Percentiles rank a stretch among this genome's conserved stretches.
These are phyloP conservation scores for Boletus subcaerulescens DNA, from an alignment of 768 basidiomycete genomes.

Conservation along the genomic window DNA sequence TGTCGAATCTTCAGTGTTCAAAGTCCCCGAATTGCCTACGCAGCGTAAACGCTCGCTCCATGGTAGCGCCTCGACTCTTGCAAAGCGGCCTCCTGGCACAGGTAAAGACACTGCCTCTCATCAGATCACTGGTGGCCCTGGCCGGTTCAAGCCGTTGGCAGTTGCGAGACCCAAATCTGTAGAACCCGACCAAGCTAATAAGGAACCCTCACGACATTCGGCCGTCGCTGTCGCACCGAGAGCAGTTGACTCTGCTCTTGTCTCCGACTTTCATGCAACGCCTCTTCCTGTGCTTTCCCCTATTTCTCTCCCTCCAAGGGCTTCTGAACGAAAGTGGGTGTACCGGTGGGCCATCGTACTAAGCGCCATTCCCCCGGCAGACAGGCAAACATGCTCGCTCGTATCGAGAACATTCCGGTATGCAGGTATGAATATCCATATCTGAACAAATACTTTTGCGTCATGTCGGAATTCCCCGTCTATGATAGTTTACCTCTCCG, in stretches of 20 bases:
- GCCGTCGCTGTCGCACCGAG: neutral
- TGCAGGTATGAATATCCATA: constrained; percentile 42
- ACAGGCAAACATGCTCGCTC: constrained; percentile 44
- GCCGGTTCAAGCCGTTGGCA: constrained; percentile 18
- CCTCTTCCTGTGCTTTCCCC: constrained; percentile 30
- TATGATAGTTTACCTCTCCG: constrained; percentile 59
- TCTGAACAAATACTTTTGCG: neutral
- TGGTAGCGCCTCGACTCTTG: neutral
- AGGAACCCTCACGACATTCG: neutral
- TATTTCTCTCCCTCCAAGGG: constrained; percentile 56
- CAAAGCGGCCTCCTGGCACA: neutral
- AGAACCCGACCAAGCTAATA: neutral
- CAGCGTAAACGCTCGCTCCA: neutral
- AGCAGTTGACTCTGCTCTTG: neutral
- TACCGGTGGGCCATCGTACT: constrained; percentile 52
- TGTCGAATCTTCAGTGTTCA: constrained; percentile 1
- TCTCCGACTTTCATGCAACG: neutral
- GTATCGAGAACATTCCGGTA: constrained; percentile 64
- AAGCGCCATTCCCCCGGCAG: constrained; percentile 42
- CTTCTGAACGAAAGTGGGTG: constrained; percentile 57
- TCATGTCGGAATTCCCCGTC: neutral
- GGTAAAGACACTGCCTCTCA: neutral
- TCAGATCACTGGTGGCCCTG: neutral
- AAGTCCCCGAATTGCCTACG: constrained; percentile 5
- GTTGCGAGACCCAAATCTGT: neutral